Base-by-base conservation (phyloP, 139 green algal genomes). In the Penium margaritaceum region DNA sequence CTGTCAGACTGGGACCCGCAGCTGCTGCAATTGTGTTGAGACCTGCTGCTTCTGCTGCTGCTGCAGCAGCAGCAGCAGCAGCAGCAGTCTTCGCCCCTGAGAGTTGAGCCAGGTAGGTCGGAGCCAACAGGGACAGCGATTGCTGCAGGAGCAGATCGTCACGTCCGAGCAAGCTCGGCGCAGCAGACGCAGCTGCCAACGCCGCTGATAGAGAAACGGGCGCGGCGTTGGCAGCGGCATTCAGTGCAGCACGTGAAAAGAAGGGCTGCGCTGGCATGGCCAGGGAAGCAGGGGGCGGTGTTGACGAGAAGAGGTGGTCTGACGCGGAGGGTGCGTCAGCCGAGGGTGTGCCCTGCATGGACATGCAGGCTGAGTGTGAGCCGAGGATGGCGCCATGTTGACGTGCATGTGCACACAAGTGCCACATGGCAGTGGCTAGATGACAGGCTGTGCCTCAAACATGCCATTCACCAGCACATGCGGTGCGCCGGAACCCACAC, bases 221-320 rank as follows among this genome's bases (percentile, higher is more conserved):
- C 35, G 60, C 36, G 24, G 60, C 35, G 17, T 21, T 27, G 0
- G 60, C 36, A 7, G 38, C n/a, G 60, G 60, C n/a, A 27, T 44
- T 44, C n/a, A 46, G 60, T 36, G 35, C 2, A 19, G 36, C n/a
- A 60, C n/a, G 37, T 0, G 60, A 24, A 21, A 68, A 68, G 36
- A 58, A 46, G 37, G 14, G 60, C 37, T 54, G 60, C 0, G 60
- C 21, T 3, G 60, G 60, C 5, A n/a, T 68, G 60, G 9, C 38
- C n/a, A 54, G 19, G 37, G 21, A 43, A 24, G 60, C 14, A 27
- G 35, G 60, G 37, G 38, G 37, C 5, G 37, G 37, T 5, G 60
- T 54, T n/a, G 37, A 68, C n/a, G 60, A 68, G 19, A 68, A 46
- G 19, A 68, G 60, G 0, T 21, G 60, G 24, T 68, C 60, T 0